Evolutionary conservation across 2,329 filamentous ascomycete species (phyloP), one percentile per base, ranked within the genome.

Genomic region (Pyricularia sp.): DNA sequence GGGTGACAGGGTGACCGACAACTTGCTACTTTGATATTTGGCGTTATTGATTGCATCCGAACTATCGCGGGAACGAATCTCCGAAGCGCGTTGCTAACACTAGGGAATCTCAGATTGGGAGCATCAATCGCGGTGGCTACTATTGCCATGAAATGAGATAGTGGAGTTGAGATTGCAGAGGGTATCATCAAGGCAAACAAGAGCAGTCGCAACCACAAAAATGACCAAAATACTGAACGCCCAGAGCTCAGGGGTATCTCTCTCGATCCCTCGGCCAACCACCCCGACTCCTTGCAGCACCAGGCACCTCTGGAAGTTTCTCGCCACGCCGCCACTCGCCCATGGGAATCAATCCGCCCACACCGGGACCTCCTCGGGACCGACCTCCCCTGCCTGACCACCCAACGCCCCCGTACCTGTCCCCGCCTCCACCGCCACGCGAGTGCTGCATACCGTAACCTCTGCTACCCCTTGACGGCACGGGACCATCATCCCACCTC

Each of bases 291-390:
- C 82, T 78, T 70, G 81, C 81, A 77, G 84, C 83, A 74, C 74
- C 75, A 11, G 80, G 80, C 36, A 81, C 81, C 50, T 88, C 84
- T 1, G 88, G 88, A 66, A 90, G 74, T 68, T 81, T 82, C 75
- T 91, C 88, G 0, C 89, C 89, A 72, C 89, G 84, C 71, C 86
- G 84, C 89, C 89, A 91, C 73, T 91, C 89, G 0, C 88, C 89
- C 63, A 77, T 77, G 0, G 86, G 84, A 4, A 84, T 73, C 75
- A 77, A 79, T 79, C 20, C 70, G 25, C 65, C 36, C 11, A 36
- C 33, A 11, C 63, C 63, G 11, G 28, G 26, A 23, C 23, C 63
- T 63, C 70, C 31, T 36, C 69, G 64, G 7, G 26, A 55, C 31
- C 70, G 31, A 7, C 33, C 78, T 61, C 75, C 75, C 7, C 58